phyloP scores from a whole-genome alignment of 2,329 filamentous ascomycete genomes.

The Stagonosporopsis chrysanthemi region DNA sequence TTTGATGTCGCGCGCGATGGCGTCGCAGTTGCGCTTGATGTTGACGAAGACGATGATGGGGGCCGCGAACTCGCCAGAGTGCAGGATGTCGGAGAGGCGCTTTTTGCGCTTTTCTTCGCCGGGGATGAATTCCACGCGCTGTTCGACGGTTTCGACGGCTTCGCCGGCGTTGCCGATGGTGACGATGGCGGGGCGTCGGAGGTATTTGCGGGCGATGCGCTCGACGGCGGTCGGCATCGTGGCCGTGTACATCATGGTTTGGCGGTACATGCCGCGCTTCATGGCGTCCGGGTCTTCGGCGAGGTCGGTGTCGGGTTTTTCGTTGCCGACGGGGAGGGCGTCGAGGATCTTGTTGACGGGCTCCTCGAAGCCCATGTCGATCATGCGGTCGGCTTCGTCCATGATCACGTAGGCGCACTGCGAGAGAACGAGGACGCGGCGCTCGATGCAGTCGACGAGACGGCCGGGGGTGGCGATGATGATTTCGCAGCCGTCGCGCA shows the following conservation, averaged over 20 bases:
- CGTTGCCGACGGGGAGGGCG: conserved; percentile 87
- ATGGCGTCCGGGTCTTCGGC: conserved; percentile 88
- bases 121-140: conserved; percentile 88
- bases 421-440: conserved; percentile 86
- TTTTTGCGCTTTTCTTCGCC: conserved; percentile 98
- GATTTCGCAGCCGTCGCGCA: conserved; percentile 93
- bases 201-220: conserved; percentile 95
- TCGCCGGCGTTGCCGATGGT: conserved; percentile 95
- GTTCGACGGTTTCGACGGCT: conserved; percentile 96
- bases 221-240: conserved; percentile 95
- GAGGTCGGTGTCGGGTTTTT: conserved; percentile 92
- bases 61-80: conserved; percentile 78
- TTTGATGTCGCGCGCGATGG: conserved; percentile 92
- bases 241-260: conserved; percentile 99
- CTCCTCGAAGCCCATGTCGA: conserved; percentile 97
- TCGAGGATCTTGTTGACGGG: conserved; percentile 97
- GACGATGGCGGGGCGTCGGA: conserved; percentile 89
- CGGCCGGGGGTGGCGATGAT: conserved; percentile 98
- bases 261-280: conserved; percentile 84
- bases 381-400: conserved; percentile 99
- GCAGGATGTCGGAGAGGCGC: conserved; percentile 88
- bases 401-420: conserved; percentile 99
- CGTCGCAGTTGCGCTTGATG: conserved; percentile 98
- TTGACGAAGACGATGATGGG: conserved; percentile 99
- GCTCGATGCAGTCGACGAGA: conserved; percentile 95